These are phyloP conservation scores for Tetrapisispora arboricola DNA, from an alignment of 805 yeast genomes.

Conservation along the genomic window DNA sequence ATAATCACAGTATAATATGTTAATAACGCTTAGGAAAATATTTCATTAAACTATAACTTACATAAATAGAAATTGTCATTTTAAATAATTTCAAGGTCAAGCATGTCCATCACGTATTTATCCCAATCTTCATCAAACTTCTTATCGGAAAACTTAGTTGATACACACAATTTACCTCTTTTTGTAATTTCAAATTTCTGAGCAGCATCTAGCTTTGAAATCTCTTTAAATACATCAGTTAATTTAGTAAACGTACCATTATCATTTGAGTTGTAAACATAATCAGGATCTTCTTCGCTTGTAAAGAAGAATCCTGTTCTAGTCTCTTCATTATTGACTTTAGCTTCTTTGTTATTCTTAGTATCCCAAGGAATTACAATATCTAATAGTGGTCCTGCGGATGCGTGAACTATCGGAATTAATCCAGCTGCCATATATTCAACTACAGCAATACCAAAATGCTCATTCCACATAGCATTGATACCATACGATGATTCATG, in stretches of 20 bases:
- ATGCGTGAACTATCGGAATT: conserved; percentile 83
- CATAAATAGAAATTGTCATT: neutral
- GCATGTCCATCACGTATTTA: conserved; percentile 11
- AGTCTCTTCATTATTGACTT: conserved; percentile 29
- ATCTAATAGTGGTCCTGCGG: conserved; percentile 90
- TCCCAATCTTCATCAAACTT: conserved; percentile 49
- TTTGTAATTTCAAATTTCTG: conserved; percentile 35
- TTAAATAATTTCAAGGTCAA: conserved; percentile 2
- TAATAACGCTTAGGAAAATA: too few relatives aligned
- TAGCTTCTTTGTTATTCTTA: conserved; percentile 17
- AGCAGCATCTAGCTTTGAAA: conserved; percentile 31
- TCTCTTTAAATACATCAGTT: conserved; percentile 37
- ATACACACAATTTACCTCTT: conserved; percentile 37
- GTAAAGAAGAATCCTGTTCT: conserved; percentile 76
- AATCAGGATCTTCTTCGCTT: conserved; percentile 65
- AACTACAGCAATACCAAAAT: conserved; percentile 94
- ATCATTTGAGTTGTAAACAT: conserved; percentile 4
- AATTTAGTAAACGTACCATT: conserved; percentile 22
- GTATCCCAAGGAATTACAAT: conserved; percentile 56
- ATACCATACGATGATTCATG: conserved; percentile 59
- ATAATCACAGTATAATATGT: too few relatives aligned
- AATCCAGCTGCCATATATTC: conserved; percentile 82
- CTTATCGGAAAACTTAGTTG: conserved; percentile 50
- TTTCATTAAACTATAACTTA: neutral
- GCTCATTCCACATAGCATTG: conserved; percentile 99